These are phyloP conservation scores for Lodderomyces parapsilosis DNA, from an alignment of 1,139 yeast species.

Conservation along the genomic window DNA sequence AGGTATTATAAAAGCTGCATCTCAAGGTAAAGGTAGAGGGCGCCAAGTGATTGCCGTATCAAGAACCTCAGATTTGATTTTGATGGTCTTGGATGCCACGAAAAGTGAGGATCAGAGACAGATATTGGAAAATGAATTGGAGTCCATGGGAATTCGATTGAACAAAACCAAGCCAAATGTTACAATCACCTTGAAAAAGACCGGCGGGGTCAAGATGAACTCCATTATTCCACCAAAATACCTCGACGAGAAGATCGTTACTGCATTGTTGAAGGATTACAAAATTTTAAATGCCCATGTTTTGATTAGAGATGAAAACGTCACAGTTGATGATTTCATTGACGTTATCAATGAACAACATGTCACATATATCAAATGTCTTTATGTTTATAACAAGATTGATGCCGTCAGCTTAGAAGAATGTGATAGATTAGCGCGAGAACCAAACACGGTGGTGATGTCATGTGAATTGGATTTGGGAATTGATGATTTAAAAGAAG, in stretches of 20 bases:
- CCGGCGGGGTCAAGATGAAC: slow-evolving; percentile 89
- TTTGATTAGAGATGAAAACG: slow-evolving; percentile 81
- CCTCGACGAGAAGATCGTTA: slow-evolving; percentile 77
- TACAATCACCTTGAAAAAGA: slow-evolving; percentile 71
- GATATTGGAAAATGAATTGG: slow-evolving; percentile 85
- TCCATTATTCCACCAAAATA: slow-evolving; percentile 79
- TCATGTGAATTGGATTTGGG: slow-evolving; percentile 89
- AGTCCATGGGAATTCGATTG: slow-evolving; percentile 88
- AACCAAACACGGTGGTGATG: slow-evolving; percentile 90
- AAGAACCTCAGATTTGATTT: slow-evolving; percentile 85
- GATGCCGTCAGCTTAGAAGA: slow-evolving; percentile 96
- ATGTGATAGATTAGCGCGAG: slow-evolving; percentile 86
- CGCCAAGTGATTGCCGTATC: slow-evolving; percentile 96
- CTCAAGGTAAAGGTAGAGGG: slow-evolving; percentile 97
- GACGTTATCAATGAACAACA: slow-evolving; percentile 87
- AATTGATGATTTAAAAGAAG: slow-evolving; percentile 81
- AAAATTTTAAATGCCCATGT: slow-evolving; percentile 93
- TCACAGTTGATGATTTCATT: slow-evolving; percentile 90
- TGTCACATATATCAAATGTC: slow-evolving; percentile 84
- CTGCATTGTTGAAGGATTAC: slow-evolving; percentile 78
- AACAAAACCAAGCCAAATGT: slow-evolving; percentile 83
- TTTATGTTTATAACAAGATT: slow-evolving; percentile 90
- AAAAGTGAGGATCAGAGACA: slow-evolving; percentile 86
- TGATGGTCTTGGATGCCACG: slow-evolving; percentile 95
- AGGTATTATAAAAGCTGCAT: slow-evolving; percentile 95